phyloP scores from a whole-genome alignment of 2,329 filamentous ascomycete species.

The Talaromyces rugulosus region DNA sequence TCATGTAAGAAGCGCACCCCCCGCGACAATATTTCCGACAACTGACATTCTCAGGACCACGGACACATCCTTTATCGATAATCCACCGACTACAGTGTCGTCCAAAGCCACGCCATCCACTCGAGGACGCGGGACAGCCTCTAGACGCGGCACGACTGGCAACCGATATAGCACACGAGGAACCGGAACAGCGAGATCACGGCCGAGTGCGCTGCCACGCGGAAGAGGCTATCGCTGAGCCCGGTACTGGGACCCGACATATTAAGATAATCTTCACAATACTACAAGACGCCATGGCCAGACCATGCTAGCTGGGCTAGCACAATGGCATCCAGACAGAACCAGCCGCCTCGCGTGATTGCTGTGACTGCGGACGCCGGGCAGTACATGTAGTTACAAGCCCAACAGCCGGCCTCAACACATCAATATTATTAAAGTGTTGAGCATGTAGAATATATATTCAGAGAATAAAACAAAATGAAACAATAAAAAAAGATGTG shows the following conservation, averaged over 20 bases:
- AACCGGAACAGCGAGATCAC: constrained; percentile 22
- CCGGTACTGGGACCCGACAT: background rate
- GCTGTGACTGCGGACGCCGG: background rate
- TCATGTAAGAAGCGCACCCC: constrained; percentile 58
- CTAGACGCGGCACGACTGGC: constrained; percentile 23
- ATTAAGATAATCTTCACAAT: background rate
- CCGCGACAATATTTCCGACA: background rate
- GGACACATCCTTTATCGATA: constrained; percentile 85
- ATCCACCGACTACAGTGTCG: constrained; percentile 57
- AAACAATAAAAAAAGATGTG: background rate
- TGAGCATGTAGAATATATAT: background rate
- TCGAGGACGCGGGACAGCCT: constrained; percentile 20
- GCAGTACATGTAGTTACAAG: background rate
- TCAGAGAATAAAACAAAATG: background rate
- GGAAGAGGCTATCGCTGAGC: constrained; percentile 36
- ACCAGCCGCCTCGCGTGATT: background rate
- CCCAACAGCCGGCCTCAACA: background rate
- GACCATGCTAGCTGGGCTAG: background rate
- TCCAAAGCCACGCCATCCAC: constrained; percentile 38
- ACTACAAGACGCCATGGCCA: background rate
- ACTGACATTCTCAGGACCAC: constrained; percentile 61
- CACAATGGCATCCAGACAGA: background rate
- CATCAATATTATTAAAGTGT: background rate
- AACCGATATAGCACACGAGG: constrained; percentile 37
- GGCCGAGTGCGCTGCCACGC: constrained; percentile 36